These are phyloP conservation scores for Zarea fungicola DNA, from an alignment of 2,329 filamentous ascomycete species.

Conservation along the genomic window DNA sequence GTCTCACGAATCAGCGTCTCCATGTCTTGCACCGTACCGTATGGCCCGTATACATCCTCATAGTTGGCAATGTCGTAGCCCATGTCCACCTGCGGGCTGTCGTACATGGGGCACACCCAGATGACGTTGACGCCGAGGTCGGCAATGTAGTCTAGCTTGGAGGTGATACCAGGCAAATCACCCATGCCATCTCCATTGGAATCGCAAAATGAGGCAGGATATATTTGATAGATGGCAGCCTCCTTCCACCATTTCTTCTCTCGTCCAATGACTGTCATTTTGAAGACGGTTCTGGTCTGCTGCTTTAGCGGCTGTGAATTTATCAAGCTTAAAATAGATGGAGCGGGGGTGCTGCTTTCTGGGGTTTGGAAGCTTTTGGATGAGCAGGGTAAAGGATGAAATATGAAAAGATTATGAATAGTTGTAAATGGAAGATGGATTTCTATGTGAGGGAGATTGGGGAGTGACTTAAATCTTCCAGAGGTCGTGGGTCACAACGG, in stretches of 20 bases:
- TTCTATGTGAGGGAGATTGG: not conserved
- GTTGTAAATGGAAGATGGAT: too few relatives aligned
- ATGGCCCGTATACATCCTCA: conserved; percentile 57
- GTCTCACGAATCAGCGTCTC: conserved; percentile 55
- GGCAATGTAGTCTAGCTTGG: conserved; percentile 57
- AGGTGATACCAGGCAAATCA: conserved; percentile 58
- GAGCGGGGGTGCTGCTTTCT: not conserved
- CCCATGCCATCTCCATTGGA: conserved; percentile 56
- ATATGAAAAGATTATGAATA: too few relatives aligned
- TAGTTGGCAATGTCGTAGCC: conserved; percentile 68
- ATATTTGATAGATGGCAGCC: conserved; percentile 53
- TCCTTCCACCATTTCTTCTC: conserved; percentile 50
- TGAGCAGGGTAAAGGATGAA: too few relatives aligned
- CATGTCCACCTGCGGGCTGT: conserved; percentile 62
- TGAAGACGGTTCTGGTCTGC: not conserved
- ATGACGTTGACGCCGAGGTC: conserved; percentile 57
- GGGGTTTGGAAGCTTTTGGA: too few relatives aligned
- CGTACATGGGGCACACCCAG: conserved; percentile 64
- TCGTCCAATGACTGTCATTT: conserved; percentile 21
- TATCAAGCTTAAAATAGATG: not conserved
- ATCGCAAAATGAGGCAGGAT: conserved; percentile 53
- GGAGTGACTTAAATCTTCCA: conserved; percentile 5
- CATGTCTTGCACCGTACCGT: conserved; percentile 62
- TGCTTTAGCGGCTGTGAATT: not conserved
- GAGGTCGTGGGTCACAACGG: conserved; percentile 4